Percentiles rank a stretch among this genome's conserved stretches.
These are phyloP conservation scores for Colletotrichum spaethianum DNA, from an alignment of 2,329 filamentous ascomycete genomes.

Conservation along the genomic window DNA sequence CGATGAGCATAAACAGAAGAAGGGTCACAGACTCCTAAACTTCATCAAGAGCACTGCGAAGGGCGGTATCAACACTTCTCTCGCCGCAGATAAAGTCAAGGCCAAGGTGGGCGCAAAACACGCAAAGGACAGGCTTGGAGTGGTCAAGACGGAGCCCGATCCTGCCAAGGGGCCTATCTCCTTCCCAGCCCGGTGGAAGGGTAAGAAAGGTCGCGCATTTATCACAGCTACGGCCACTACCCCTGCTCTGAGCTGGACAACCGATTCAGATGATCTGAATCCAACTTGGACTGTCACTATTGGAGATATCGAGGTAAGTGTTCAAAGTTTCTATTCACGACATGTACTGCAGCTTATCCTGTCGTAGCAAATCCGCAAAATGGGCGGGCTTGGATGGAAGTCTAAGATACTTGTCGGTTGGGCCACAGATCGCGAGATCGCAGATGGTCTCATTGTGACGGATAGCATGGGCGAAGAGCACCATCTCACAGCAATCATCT, in stretches of 20 bases:
- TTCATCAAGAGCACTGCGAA: slow-evolving; percentile 80
- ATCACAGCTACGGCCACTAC: slow-evolving; percentile 77
- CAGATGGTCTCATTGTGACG: slow-evolving; percentile 80
- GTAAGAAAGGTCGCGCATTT: slow-evolving; percentile 80
- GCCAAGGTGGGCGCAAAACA: slow-evolving; percentile 73
- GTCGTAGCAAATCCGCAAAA: slow-evolving; percentile 76
- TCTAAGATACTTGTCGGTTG: slow-evolving; percentile 86
- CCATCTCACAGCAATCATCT: slow-evolving; percentile 78
- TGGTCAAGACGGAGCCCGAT: slow-evolving; percentile 63
- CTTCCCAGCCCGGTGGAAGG: slow-evolving; percentile 80
- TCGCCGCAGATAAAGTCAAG: slow-evolving; percentile 79
- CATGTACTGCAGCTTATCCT: background rate
- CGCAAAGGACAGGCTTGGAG: slow-evolving; percentile 80
- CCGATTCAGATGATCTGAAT: slow-evolving; percentile 68
- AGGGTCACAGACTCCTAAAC: slow-evolving; percentile 65
- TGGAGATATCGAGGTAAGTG: slow-evolving; percentile 68
- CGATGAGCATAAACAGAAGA: slow-evolving; percentile 59
- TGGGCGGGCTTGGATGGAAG: slow-evolving; percentile 89
- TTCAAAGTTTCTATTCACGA: too few species aligned
- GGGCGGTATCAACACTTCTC: slow-evolving; percentile 78
- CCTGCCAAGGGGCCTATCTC: slow-evolving; percentile 77
- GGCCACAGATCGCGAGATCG: slow-evolving; percentile 80
- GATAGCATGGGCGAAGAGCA: slow-evolving; percentile 69
- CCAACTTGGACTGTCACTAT: slow-evolving; percentile 80
- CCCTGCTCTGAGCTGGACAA: slow-evolving; percentile 76